phyloP scores from a whole-genome alignment of 2,329 filamentous ascomycete species.

The Fusarium haematococcum region DNA sequence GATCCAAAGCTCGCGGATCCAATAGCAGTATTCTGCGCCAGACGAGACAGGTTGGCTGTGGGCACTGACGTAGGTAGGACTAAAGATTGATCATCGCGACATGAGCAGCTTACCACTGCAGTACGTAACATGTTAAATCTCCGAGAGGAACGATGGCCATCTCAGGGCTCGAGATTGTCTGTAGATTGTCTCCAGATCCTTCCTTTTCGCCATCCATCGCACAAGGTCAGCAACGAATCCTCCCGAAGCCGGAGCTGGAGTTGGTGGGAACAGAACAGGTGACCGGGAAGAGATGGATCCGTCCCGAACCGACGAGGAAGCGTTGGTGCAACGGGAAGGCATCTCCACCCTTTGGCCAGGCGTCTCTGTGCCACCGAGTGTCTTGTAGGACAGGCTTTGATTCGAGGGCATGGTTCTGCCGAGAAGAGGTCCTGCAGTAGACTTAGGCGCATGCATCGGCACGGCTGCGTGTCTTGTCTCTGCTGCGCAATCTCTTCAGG shows the following conservation, averaged over 20 bases:
- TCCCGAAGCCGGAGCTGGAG: constrained; percentile 29
- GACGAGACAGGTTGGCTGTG: background rate
- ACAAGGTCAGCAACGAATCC: background rate
- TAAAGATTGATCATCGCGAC: background rate
- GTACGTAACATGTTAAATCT: background rate
- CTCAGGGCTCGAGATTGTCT: background rate
- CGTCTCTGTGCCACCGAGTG: background rate
- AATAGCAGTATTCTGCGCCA: background rate
- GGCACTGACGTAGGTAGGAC: background rate
- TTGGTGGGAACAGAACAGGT: constrained; percentile 30
- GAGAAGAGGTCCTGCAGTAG: background rate
- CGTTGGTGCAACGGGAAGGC: constrained; percentile 2
- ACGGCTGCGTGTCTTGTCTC: background rate
- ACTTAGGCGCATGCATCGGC: constrained; percentile 2
- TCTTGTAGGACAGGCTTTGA: background rate
- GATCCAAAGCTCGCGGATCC: background rate
- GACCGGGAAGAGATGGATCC: constrained; percentile 25
- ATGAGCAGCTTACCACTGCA: background rate
- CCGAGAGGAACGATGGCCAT: background rate
- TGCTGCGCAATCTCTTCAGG: background rate
- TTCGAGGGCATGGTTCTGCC: constrained; percentile 1
- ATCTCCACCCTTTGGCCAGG: constrained; percentile 13
- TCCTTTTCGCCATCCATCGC: background rate
- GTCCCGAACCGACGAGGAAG: constrained; percentile 23
- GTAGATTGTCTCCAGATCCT: background rate